Base-by-base conservation (phyloP, 2,329 filamentous ascomycete genomes). In the Botrytis paeoniae region DNA sequence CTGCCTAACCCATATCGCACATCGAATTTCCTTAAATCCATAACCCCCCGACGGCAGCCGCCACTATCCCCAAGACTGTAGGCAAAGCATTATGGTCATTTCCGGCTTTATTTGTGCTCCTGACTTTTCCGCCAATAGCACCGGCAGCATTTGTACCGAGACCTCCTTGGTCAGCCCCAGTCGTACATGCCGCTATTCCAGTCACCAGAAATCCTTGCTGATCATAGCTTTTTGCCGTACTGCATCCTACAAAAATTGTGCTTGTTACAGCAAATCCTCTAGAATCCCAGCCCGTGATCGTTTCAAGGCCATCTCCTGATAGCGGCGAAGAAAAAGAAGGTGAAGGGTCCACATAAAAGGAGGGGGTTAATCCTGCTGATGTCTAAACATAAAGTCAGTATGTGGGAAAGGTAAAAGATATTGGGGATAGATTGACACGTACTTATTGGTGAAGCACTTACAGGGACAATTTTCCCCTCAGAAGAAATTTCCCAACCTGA, bases 401-500 rank as follows among this genome's bases (percentile, higher is more conserved):
- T 39, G 70, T 79, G 79, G 77, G 16, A 59, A 32, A n/a, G 29
- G 29, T 10, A 25, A 16, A 20, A n/a, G 37, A 48, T 57, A 8
- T 25, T 45, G 37, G 16, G 48, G 71, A 68, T 80, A 68, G 63
- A 79, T 74, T 45, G 79, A 59, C 64, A 77, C 89, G 87, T 88
- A 90, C 88, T 89, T 85, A 89, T 88, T 85, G 87, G 86, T 79
- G 89, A 89, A 84, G 89, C 89, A 83, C 87, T 89, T 77, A 89
- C 88, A 80, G 92, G 92, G 80, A 94, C 86, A 79, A 96, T 90
- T 85, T 95, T 95, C 80, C 93, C 93, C 77, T 89, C 88, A 75
- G 90, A 86, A 69, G 91, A 93, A 83, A 96, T 93, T 75, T 90
- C 88, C 93, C 93, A 97, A 74, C 93, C 93, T 78, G 86, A 89